Evolutionary conservation across 495 filamentous ascomycete genomes (phyloP).

Genomic region (Geoglossum glabrum): DNA sequence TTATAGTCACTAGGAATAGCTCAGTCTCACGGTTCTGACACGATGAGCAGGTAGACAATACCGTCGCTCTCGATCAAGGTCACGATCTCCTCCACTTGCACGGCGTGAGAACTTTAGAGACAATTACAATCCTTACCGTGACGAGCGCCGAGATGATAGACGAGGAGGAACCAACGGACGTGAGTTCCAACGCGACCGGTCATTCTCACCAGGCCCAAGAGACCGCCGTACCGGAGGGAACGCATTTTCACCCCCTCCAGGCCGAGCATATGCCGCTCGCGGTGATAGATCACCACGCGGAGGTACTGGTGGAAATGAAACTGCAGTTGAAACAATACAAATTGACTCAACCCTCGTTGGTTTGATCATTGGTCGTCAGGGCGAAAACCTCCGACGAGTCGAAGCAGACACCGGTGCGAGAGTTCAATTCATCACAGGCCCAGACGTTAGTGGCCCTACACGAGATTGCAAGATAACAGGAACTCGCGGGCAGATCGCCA

Average conservation of each 20-base stretch:
- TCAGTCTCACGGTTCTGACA: conserved; percentile 16
- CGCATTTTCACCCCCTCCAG: conserved; percentile 26
- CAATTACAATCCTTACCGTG: conserved; percentile 52
- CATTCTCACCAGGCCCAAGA: conserved; percentile 35
- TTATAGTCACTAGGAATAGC: not conserved
- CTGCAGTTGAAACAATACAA: conserved; percentile 39
- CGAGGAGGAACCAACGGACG: conserved; percentile 27
- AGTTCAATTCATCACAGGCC: conserved; percentile 64
- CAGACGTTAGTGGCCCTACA: conserved; percentile 38
- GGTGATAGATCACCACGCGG: conserved; percentile 34
- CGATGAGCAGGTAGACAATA: conserved; percentile 27
- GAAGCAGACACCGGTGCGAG: conserved; percentile 53
- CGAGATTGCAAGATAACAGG: conserved; percentile 65
- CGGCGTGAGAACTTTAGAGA: conserved; percentile 42
- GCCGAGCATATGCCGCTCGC: conserved; percentile 15
- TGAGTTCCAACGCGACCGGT: conserved; percentile 40
- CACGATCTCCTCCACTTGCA: conserved; percentile 37
- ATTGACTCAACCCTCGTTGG: conserved; percentile 64
- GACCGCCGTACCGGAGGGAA: conserved; percentile 22
- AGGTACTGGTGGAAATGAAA: conserved; percentile 15
- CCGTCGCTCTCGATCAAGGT: conserved; percentile 42
- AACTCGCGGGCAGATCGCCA: conserved; percentile 37
- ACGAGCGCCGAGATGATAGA: conserved; percentile 49
- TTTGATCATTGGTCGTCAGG: conserved; percentile 65
- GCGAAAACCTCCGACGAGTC: conserved; percentile 61